Evolutionary conservation across 1,284 basidiomycete species (phyloP).

Genomic region (Microbotryum intermedium): DNA sequence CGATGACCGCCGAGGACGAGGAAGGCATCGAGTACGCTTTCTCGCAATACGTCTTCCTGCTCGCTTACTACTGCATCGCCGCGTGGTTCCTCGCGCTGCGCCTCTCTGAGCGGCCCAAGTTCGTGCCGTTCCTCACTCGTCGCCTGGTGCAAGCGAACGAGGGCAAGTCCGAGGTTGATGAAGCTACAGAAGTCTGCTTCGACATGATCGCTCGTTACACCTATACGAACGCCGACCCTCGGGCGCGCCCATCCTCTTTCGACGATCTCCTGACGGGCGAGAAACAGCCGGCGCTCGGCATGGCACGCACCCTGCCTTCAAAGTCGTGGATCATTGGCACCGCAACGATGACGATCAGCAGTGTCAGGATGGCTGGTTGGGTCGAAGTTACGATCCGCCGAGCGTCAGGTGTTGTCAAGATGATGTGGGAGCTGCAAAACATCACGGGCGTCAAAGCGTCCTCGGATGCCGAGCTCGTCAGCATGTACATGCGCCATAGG

Average conservation of each 20-base stretch:
- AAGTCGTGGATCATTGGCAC: constrained; percentile 86
- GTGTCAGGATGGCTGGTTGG: constrained; percentile 72
- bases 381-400: constrained; percentile 77
- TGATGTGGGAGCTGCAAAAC: constrained; percentile 82
- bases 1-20: constrained; percentile 43
- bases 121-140: constrained; percentile 78
- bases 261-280: constrained; percentile 50
- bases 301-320: constrained; percentile 40
- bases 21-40: constrained; percentile 63
- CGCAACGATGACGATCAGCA: constrained; percentile 73
- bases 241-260: constrained; percentile 71
- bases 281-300: constrained; percentile 4
- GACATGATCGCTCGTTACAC: constrained; percentile 96
- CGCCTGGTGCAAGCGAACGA: constrained; percentile 84
- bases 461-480: constrained; percentile 54
- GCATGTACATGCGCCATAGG: constrained; percentile 32
- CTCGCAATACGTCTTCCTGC: constrained; percentile 86
- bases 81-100: constrained; percentile 90
- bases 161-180: constrained; percentile 64
- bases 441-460: constrained; percentile 59
- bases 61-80: constrained; percentile 89
- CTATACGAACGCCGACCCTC: constrained; percentile 86
- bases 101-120: constrained; percentile 70
- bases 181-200: constrained; percentile 90
- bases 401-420: constrained; percentile 74